Evolutionary conservation across 805 yeast species (phyloP), one percentile per base, ranked within the genome.

Genomic region (Candida chauliodis): DNA sequence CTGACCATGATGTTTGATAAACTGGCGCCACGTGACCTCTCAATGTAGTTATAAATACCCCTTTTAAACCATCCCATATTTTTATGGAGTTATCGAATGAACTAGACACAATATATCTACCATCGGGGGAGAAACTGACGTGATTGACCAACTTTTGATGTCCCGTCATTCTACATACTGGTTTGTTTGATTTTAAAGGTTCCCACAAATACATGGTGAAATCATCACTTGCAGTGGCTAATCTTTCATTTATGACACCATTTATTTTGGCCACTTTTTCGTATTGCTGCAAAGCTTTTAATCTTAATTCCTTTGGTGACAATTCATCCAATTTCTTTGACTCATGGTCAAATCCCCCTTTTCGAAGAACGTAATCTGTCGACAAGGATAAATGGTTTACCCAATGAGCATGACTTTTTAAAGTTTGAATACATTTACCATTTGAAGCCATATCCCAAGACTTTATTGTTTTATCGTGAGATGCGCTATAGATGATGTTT

Each of bases 121-220:
- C 98, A 59, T 93, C 97, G 2, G 99, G 99, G 2, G 96, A 85
- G 55, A 91, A 93, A 10, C 88, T 80, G 9, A 93, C 99, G 58
- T 91, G 97, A 55, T 93, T 93, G 15, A 93, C 98, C 20, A 91
- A 71, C 61, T 93, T 93, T 57, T 93, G 99, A 61, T 93, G 99
- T 19, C 99, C 99, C 1, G 96, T 89, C 93, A 93, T 84, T 54
- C 99, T 76, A 40, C 89, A 81, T 5, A 93, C 59, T 1, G 99
- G 99, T 57, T 90, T 93, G 26, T 73, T 70, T 2, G 82, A 67
- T 56, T 78, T 83, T 35, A 79, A 61, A 14, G 97, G 98, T 52
- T 90, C 95, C 99, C 99, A 93, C 44, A 93, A 63, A 50, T 84
- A 93, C 97, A 93, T 93, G 18, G 99, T 93, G 63, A 91, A 91